These are phyloP conservation scores for Fusarium acutatum DNA, from an alignment of 2,329 filamentous ascomycete species.

Conservation along the genomic window DNA sequence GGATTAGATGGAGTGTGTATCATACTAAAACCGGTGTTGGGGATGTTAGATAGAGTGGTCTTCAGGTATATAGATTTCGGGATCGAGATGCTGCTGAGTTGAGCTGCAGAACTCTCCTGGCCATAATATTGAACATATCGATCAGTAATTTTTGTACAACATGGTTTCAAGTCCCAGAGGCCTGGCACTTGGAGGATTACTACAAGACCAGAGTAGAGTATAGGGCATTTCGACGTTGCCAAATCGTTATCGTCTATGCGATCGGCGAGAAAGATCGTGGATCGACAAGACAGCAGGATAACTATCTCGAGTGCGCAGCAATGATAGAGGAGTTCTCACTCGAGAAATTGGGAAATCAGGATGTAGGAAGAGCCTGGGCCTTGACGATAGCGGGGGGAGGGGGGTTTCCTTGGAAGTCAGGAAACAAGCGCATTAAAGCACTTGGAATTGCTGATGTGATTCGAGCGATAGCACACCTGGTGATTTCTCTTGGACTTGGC, in stretches of 20 bases:
- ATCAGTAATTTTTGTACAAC: neutral
- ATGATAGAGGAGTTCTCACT: rapidly evolving
- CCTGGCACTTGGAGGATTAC: neutral
- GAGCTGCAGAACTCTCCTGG: neutral
- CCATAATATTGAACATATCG: neutral
- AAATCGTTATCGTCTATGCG: rapidly evolving
- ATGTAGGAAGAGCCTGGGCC: neutral
- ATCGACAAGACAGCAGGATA: too few relatives aligned
- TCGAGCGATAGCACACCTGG: neutral
- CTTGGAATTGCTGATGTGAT: too few relatives aligned
- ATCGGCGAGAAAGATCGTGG: rapidly evolving
- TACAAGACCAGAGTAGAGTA: too few relatives aligned
- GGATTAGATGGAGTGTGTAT: neutral
- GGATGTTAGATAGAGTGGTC: neutral
- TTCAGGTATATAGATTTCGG: neutral
- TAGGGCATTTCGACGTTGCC: neutral
- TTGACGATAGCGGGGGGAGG: neutral
- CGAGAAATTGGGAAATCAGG: neutral
- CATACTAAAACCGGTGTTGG: neutral
- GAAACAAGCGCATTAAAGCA: neutral
- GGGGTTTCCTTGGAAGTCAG: too few relatives aligned
- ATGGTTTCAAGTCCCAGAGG: neutral
- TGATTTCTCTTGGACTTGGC: neutral
- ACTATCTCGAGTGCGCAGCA: neutral
- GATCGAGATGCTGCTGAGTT: neutral